These are phyloP conservation scores for Thinopyrum elongatum DNA, from an alignment of 176 grass and related monocot genomes.

Conservation along the genomic window DNA sequence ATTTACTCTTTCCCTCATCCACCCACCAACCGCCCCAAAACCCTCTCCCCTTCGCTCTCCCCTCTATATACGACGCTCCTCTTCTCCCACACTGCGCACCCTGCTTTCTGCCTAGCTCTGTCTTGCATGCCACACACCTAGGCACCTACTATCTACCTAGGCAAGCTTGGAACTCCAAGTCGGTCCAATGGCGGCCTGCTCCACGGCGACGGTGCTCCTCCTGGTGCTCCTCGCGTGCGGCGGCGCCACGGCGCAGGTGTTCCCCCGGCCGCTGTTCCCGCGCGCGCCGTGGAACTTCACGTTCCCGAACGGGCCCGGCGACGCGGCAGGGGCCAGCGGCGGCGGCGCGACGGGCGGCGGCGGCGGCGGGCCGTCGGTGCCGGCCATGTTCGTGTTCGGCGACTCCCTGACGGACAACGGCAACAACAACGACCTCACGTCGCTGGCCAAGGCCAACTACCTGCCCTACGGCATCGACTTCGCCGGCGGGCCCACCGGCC, in stretches of 20 bases:
- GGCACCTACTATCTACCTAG: not conserved
- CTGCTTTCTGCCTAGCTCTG: constrained; percentile 3
- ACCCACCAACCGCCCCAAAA: constrained; percentile 18
- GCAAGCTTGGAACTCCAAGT: not conserved
- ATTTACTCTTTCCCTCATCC: constrained; percentile 20
- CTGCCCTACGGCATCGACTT: constrained; percentile 96
- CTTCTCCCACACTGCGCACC: not conserved
- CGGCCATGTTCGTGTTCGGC: constrained; percentile 95
- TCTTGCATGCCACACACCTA: not conserved
- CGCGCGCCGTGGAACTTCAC: constrained; percentile 46
- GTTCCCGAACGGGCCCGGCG: constrained; percentile 40
- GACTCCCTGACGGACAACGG: constrained; percentile 95
- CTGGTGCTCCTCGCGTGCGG: constrained; percentile 3
- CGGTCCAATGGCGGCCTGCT: constrained; percentile 7
- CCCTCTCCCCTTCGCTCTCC: not conserved
- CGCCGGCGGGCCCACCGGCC: constrained; percentile 67
- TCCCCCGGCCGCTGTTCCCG: constrained; percentile 41
- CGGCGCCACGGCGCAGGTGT: constrained; percentile 30
- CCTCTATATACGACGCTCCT: constrained; percentile 30
- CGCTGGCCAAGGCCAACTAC: constrained; percentile 91
- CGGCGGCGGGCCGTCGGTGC: not conserved
- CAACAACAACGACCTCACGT: constrained; percentile 84
- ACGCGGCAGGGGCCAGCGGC: not conserved
- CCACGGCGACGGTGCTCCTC: not conserved
- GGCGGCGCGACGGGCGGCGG: not conserved